Evolutionary conservation across 768 basidiomycete species (phyloP), one percentile per base, ranked within the genome.

Genomic region (Mrakia blollopis): DNA sequence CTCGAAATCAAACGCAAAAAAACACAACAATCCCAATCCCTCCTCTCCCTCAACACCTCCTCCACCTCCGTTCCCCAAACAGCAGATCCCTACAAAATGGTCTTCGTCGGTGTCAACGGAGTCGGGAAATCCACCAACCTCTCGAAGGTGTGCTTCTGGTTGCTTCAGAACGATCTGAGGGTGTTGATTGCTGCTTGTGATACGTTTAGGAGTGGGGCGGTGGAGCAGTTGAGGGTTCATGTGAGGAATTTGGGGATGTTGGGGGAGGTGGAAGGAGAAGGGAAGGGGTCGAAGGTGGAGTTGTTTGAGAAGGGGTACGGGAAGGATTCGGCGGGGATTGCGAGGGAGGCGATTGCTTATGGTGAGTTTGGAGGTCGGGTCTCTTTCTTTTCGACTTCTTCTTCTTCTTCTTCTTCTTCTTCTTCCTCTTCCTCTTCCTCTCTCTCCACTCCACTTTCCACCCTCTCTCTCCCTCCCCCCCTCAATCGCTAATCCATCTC

Each of bases 111-210:
- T 21, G 97, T 99, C 52, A 99, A 99, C 81, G 97, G 97, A 35
- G 97, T 99, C 35, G 97, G 97, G 44, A 99, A 99, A 86, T 96
- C 93, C 80, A 98, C 97, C 9, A 99, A 98, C 84, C 85, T 99
- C 60, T 92, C 91, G 61, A 99, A 99, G 86, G 96, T 99, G 70
- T 95, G 94, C 84, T 99, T 98, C 85, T 99, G 97, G 97, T 86
- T 99, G 54, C 90, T 99, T 73, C 97, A 99, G 84, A 99, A 99
- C 81, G 90, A 91, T 8, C 84, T 96, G 54, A 87, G 91, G 57
- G 96, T 99, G 57, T 86, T 99, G 79, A 98, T 99, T 80, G 97
- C 97, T 61, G 97, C 97, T 18, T 99, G 97, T 82, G 97, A 99
- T 83, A 98, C 97, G 10, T 99, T 99, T 86, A 86, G 96, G 89